phyloP scores from a whole-genome alignment of 2,329 filamentous ascomycete species.

The Fusarium mundagurra region DNA sequence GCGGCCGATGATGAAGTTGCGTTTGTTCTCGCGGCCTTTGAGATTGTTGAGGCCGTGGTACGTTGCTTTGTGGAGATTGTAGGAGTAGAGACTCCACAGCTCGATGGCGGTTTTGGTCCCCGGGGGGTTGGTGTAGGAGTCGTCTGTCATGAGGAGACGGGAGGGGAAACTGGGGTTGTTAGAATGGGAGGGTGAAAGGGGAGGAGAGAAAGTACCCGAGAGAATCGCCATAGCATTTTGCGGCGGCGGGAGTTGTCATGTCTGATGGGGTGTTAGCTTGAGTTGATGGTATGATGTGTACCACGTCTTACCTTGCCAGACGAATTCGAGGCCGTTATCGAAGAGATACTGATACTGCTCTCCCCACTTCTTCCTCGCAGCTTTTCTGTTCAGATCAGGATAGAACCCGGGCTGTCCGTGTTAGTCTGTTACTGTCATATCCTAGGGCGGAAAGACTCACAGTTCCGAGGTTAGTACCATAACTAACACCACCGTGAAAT shows the following conservation, averaged over 20 bases:
- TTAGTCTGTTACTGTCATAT: background rate
- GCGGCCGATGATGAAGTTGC: slow-evolving; percentile 2
- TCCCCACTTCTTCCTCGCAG: background rate
- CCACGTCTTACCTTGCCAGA: background rate
- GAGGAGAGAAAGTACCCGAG: background rate
- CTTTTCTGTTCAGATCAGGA: background rate
- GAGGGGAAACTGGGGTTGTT: background rate
- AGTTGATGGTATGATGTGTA: background rate
- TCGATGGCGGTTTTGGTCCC: slow-evolving; percentile 3
- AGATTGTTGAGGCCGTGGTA: background rate
- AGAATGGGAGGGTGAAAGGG: background rate
- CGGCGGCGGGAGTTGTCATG: background rate
- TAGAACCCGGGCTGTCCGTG: background rate
- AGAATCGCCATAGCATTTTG: background rate
- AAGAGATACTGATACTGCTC: slow-evolving; percentile 3
- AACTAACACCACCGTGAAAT: background rate
- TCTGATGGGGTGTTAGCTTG: background rate
- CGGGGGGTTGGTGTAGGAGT: background rate
- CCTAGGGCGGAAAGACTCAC: accelerated
- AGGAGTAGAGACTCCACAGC: background rate
- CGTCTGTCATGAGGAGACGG: background rate
- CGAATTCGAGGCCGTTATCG: background rate
- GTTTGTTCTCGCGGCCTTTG: background rate
- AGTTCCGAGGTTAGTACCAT: background rate
- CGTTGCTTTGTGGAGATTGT: slow-evolving; percentile 1